phyloP scores from a whole-genome alignment of 495 filamentous ascomycete genomes.

The Neurospora terricola region DNA sequence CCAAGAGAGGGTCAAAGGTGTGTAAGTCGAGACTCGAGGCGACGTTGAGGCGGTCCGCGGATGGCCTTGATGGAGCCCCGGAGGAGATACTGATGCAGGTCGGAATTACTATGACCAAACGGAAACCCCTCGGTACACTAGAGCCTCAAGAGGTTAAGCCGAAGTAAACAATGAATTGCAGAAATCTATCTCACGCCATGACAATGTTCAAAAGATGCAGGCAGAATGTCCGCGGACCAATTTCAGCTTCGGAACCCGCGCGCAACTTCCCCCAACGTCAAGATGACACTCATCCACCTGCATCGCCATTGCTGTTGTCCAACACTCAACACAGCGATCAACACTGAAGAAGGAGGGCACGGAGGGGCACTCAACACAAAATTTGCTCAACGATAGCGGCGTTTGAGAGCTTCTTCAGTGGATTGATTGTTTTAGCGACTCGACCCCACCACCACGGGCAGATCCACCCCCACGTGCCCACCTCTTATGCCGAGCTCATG shows the following conservation, averaged over 20 bases:
- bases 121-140: neutral
- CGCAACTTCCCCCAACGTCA: neutral
- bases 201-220: neutral
- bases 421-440: neutral
- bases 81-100: neutral
- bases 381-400: slow-evolving; percentile 7
- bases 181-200: neutral
- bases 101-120: neutral
- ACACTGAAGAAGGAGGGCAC: neutral
- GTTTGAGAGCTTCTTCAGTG: neutral
- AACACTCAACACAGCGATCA: neutral
- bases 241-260: neutral
- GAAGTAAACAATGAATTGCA: neutral
- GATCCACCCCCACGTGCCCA: neutral
- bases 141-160: neutral
- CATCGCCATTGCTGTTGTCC: neutral
- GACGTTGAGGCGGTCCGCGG: neutral
- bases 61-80: neutral
- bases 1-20: too few species aligned
- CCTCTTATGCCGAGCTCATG: neutral
- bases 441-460: neutral
- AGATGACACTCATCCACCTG: neutral
- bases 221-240: neutral
- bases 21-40: neutral
- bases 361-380: slow-evolving; percentile 9